Evolutionary conservation across 768 basidiomycete species (phyloP).

Genomic region (Hebeloma cylindrosporum): DNA sequence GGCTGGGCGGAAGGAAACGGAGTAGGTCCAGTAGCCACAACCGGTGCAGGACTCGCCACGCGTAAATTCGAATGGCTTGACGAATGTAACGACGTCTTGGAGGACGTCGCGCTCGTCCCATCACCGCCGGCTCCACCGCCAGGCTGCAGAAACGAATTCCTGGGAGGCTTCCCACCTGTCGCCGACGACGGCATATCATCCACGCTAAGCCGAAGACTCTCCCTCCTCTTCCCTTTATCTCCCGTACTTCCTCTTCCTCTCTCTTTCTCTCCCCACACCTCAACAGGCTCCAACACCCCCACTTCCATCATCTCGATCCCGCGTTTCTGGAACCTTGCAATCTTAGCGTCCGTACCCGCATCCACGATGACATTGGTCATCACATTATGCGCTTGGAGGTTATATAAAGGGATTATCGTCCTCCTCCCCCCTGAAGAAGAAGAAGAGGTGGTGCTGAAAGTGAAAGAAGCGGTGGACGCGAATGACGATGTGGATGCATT

Average conservation of each 20-base stretch:
- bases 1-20: slow-evolving; percentile 2
- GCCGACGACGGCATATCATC: slow-evolving; percentile 30
- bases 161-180: slow-evolving; percentile 16
- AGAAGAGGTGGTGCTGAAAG: slow-evolving; percentile 20
- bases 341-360: slow-evolving; percentile 85
- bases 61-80: slow-evolving; percentile 15
- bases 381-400: slow-evolving; percentile 85
- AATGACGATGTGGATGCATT: slow-evolving; percentile 41
- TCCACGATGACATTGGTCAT: slow-evolving; percentile 85
- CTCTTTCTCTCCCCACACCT: slow-evolving; percentile 57
- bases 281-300: slow-evolving; percentile 76
- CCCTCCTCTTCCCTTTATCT: slow-evolving; percentile 26
- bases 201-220: slow-evolving; percentile 31
- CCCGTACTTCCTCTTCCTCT: slow-evolving; percentile 22
- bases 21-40: background rate
- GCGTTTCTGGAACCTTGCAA: slow-evolving; percentile 72
- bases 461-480: slow-evolving; percentile 24
- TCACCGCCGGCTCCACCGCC: slow-evolving; percentile 12
- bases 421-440: too few species aligned
- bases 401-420: slow-evolving; percentile 80
- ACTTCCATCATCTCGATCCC: slow-evolving; percentile 79
- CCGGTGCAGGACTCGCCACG: background rate
- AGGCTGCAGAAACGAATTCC: slow-evolving; percentile 19
- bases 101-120: slow-evolving; percentile 16
- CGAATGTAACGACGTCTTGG: slow-evolving; percentile 29